Conservation (phyloP, 306 rosid genomes). For the Delonix regia region DNA sequence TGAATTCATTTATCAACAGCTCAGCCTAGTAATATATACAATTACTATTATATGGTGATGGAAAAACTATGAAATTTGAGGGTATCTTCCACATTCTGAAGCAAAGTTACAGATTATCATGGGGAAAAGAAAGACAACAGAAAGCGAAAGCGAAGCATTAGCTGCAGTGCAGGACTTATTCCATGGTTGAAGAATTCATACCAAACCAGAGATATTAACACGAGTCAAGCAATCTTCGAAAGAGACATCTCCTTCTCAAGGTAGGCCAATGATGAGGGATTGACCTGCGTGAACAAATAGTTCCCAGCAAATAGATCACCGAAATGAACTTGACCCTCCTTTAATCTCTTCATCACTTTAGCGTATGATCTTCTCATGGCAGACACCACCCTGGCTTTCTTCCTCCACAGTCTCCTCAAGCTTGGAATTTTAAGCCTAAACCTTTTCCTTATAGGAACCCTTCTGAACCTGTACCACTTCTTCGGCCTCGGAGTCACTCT, state of each 20-base stretch:
- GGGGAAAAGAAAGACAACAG: not conserved
- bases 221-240: slow-evolving; percentile 39
- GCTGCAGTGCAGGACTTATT: slow-evolving; percentile 12
- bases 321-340: slow-evolving; percentile 63
- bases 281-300: slow-evolving; percentile 73
- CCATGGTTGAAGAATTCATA: not conserved
- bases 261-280: slow-evolving; percentile 57
- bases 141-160: not conserved
- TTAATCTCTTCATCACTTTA: slow-evolving; percentile 55
- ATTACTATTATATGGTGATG: not conserved
- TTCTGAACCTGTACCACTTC: slow-evolving; percentile 53
- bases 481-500: slow-evolving; percentile 40
- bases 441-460: slow-evolving; percentile 53
- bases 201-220: not conserved
- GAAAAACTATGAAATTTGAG: not conserved
- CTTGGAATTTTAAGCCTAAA: slow-evolving; percentile 63
- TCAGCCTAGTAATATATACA: not conserved
- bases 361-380: slow-evolving; percentile 49
- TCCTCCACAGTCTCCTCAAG: slow-evolving; percentile 66
- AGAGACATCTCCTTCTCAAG: slow-evolving; percentile 38
- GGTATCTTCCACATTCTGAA: not conserved
- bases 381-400: slow-evolving; percentile 49
- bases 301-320: slow-evolving; percentile 90
- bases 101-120: not conserved
- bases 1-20: not conserved